Base-by-base conservation (phyloP, 2,329 filamentous ascomycete species). In the Trichoderma sp. region DNA sequence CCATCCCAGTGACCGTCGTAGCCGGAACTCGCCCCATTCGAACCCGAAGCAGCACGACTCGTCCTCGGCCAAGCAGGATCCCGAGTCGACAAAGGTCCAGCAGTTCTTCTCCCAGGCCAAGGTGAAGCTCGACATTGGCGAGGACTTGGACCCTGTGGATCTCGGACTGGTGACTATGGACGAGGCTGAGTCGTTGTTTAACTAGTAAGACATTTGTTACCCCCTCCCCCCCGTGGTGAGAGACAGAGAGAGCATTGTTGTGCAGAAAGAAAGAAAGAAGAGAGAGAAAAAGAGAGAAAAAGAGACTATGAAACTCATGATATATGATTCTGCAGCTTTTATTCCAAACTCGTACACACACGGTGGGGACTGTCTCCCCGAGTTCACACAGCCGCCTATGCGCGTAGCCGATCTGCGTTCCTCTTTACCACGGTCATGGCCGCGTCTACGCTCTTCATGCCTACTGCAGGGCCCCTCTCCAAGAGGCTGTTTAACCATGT, bases 371-470 rank as follows among this genome's bases (percentile, higher is more conserved):
- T 93, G 9, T 91, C 93, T 75, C 90, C 90, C 1, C 79, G 86
- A 15, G 82, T 93, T 5, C 91, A 93, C 76, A 92, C 88, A 0
- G 83, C 89, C 21, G 80, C 85, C 1, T 93, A 92, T 75, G 90
- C 92, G 3, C 89, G 90, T 18, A 85, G 86, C 2, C 88, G 90
- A 62, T 93, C 91, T 0, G 87, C 90, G 1, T 93, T 93, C 77
- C 83, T 93, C 2, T 90, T 92, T 76, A 93, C 91, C 0, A 92
- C 91, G 1, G 88, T 93, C 64, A 85, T 92, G 75, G 89, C 91
- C 2, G 89, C 89, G 4, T 90, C 91, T 1, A 88, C 91, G 0
- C 83, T 92, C 2, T 93, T 93, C 76, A 82, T 92, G 36, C 88
- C 90, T 0, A 86, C 88, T 6, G 86, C 90, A 14, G 87, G 86